Evolutionary conservation across 805 yeast species (phyloP), one percentile per base, ranked within the genome.

Genomic region (Gaillardinia entomophila): DNA sequence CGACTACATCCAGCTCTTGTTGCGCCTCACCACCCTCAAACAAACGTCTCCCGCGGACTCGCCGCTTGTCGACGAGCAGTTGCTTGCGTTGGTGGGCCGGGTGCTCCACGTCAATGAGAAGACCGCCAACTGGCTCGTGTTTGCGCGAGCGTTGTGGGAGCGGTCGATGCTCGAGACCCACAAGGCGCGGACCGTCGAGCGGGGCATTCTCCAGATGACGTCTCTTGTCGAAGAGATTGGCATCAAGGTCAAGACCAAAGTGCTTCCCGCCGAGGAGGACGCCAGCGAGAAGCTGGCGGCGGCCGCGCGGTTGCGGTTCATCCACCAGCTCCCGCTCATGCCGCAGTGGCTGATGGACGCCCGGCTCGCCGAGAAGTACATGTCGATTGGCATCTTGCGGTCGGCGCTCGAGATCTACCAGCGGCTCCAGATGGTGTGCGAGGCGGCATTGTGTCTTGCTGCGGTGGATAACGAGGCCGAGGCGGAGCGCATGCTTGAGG

Each of bases 151-250:
- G 0, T 62, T 92, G 27, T 92, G 97, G 96, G 84, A 82, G 49
- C 75, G 97, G 53, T 86, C 96, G 6, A 47, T 84, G 14, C 63
- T 89, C 24, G 98, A 92, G 54, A 75, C 95, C 0, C 69, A 71
- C 31, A 79, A 78, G 43, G 77, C 95, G 1, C 79, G 83, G 51
- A 90, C 97, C 1, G 81, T 90, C 16, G 97, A 92, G 60, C 73
- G 98, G 53, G 97, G 97, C 31, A 79, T 89, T 4, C 66, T 92
- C 32, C 98, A 92, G 58, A 79, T 92, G 81, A 90, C 89, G 34
- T 80, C 95, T 3, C 64, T 92, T 27, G 92, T 89, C 17, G 96
- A 88, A 50, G 96, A 89, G 53, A 65, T 87, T 16, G 95, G 90
- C 2, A 70, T 79, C 35, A 73, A 78, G 35, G 75, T 82, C 32